These are phyloP conservation scores for Pythium dissimile DNA, from an alignment of 352 stramenopile species.

Conservation along the genomic window DNA sequence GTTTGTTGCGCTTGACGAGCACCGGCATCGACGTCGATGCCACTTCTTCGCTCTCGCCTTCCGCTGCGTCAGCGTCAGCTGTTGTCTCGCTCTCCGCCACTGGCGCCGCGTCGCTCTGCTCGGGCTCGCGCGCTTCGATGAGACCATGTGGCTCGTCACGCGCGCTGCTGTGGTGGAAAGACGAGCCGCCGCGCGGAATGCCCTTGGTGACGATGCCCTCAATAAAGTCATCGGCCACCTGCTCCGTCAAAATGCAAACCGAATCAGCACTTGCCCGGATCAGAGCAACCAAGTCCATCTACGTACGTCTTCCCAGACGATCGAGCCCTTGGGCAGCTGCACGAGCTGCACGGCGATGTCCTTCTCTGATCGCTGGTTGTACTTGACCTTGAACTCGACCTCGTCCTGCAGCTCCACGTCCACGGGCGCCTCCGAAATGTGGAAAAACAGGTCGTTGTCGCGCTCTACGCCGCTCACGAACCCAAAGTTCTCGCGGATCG, in stretches of 20 bases:
- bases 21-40: constrained; percentile 30
- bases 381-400: constrained; percentile 70
- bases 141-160: constrained; percentile 40
- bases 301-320: constrained; percentile 61
- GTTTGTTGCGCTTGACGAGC: constrained; percentile 16
- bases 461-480: constrained; percentile 51
- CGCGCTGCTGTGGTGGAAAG: constrained; percentile 32
- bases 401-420: constrained; percentile 70
- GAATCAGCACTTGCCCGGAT: neutral
- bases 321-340: constrained; percentile 62
- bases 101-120: neutral
- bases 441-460: constrained; percentile 78
- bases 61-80: neutral
- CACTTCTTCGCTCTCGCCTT: neutral
- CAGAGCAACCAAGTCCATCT: neutral
- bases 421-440: constrained; percentile 71
- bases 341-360: constrained; percentile 71
- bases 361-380: constrained; percentile 69
- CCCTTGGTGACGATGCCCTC: constrained; percentile 69
- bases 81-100: constrained; percentile 14
- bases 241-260: too few relatives aligned
- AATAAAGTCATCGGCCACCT: constrained; percentile 39
- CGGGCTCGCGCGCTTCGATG: constrained; percentile 29
- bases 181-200: constrained; percentile 29
- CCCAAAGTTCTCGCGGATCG: constrained; percentile 30